A percentile compares a stretch with the other conserved stretches of the same genome.
Evolutionary conservation across 805 yeast species (phyloP).

Genomic region (Yamadazyma akitaensis): DNA sequence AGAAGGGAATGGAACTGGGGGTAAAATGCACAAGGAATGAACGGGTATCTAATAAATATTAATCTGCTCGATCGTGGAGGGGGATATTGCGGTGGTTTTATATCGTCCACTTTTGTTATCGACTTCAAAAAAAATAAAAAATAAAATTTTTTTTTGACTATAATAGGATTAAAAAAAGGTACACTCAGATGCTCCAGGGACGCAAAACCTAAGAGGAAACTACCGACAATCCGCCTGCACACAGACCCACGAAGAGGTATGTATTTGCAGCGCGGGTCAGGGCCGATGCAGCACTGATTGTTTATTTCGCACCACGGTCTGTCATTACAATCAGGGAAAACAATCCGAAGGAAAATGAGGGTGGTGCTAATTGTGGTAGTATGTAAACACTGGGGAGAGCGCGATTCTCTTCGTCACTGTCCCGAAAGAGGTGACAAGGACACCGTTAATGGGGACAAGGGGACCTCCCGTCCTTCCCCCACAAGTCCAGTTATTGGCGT

Average conservation of each 20-base stretch:
- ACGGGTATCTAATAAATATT: background rate
- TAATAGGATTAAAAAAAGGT: background rate
- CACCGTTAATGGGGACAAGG: too few species aligned
- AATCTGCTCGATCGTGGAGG: background rate
- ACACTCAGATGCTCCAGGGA: background rate
- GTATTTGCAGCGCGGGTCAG: background rate
- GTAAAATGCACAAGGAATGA: background rate
- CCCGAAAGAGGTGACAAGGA: too few species aligned
- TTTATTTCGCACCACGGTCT: background rate
- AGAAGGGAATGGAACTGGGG: background rate
- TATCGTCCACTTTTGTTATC: background rate
- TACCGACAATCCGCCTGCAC: background rate
- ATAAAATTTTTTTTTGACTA: background rate
- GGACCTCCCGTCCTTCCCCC: too few species aligned
- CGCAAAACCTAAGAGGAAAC: background rate
- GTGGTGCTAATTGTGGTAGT: background rate
- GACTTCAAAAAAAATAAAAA: background rate
- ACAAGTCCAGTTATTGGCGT: too few species aligned
- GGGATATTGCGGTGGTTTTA: background rate
- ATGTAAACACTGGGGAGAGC: background rate
- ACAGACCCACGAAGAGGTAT: background rate
- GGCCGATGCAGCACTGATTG: conserved; percentile 1
- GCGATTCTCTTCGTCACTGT: too few species aligned
- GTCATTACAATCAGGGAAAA: background rate
- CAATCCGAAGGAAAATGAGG: background rate